Evolutionary conservation across 495 filamentous ascomycete species (phyloP).

Genomic region (Aspergillus heteromorphus): DNA sequence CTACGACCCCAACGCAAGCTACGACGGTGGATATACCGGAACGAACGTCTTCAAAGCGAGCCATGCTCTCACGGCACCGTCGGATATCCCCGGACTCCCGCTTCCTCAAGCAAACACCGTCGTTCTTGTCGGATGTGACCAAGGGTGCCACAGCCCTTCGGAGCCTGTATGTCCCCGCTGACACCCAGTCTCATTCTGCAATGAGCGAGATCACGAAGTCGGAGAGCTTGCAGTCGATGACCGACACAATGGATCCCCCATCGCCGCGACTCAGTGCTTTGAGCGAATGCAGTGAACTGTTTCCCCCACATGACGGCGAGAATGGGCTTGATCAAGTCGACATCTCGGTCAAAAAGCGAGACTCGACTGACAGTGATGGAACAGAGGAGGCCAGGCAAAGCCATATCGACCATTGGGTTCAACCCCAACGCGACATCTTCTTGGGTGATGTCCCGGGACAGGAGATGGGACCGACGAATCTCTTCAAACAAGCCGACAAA

Average conservation of each 20-base stretch:
- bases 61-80: slow-evolving; percentile 9
- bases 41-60: slow-evolving; percentile 33
- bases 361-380: slow-evolving; percentile 1
- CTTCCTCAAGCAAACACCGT: slow-evolving; percentile 51
- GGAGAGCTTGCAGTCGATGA: slow-evolving; percentile 35
- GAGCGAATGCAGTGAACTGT: slow-evolving; percentile 74
- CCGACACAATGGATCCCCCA: slow-evolving; percentile 24
- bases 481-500: slow-evolving; percentile 12
- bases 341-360: slow-evolving; percentile 29
- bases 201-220: slow-evolving; percentile 31
- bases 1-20: slow-evolving; percentile 25
- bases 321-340: slow-evolving; percentile 28
- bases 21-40: slow-evolving; percentile 35
- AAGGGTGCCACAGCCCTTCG: slow-evolving; percentile 60
- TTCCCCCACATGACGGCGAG: slow-evolving; percentile 46
- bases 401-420: slow-evolving; percentile 30
- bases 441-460: slow-evolving; percentile 18
- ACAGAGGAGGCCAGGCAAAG: background rate
- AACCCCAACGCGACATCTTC: slow-evolving; percentile 14
- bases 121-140: slow-evolving; percentile 59
- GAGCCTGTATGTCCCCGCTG: slow-evolving; percentile 53
- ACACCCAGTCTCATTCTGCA: slow-evolving; percentile 32
- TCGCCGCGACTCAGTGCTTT: slow-evolving; percentile 71
- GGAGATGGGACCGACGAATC: slow-evolving; percentile 17
- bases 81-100: slow-evolving; percentile 24